A percentile compares a stretch with the other conserved stretches of the same genome.
Evolutionary conservation across 768 basidiomycete genomes (phyloP).

Genomic region (Suillus lakei): DNA sequence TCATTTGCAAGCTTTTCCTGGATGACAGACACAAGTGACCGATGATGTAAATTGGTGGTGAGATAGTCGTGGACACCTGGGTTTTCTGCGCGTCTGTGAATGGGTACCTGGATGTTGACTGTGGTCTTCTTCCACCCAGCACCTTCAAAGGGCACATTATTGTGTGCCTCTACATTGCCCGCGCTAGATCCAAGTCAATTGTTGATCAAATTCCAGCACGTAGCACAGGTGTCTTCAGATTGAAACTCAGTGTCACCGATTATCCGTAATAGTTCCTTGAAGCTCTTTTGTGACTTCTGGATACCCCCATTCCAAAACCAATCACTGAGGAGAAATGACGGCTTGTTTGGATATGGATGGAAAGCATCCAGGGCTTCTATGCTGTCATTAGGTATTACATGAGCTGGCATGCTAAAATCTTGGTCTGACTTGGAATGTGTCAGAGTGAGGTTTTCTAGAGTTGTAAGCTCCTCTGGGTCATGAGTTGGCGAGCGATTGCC

Average conservation of each 20-base stretch:
- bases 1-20: slow-evolving; percentile 20
- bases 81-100: slow-evolving; percentile 11
- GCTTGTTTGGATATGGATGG: slow-evolving; percentile 22
- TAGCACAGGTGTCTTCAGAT: slow-evolving; percentile 8
- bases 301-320: slow-evolving; percentile 26
- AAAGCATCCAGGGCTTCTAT: background rate
- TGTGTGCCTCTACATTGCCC: background rate
- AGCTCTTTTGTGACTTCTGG: slow-evolving; percentile 25
- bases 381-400: background rate
- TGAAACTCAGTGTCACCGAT: slow-evolving; percentile 9
- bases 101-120: slow-evolving; percentile 15
- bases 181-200: slow-evolving; percentile 3
- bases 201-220: slow-evolving; percentile 8
- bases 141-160: slow-evolving; percentile 11
- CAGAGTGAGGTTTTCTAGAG: slow-evolving; percentile 1
- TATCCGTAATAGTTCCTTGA: slow-evolving; percentile 18
- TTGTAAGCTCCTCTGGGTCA: slow-evolving; percentile 10
- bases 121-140: slow-evolving; percentile 21
- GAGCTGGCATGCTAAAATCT: background rate
- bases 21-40: slow-evolving; percentile 17
- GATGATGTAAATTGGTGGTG: slow-evolving; percentile 17
- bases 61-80: slow-evolving; percentile 13
- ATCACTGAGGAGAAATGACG: slow-evolving; percentile 19
- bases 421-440: background rate
- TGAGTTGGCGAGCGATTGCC: slow-evolving; percentile 5